Evolutionary conservation across 2,329 filamentous ascomycete genomes (phyloP).

Genomic region (Epichloe uncinata): DNA sequence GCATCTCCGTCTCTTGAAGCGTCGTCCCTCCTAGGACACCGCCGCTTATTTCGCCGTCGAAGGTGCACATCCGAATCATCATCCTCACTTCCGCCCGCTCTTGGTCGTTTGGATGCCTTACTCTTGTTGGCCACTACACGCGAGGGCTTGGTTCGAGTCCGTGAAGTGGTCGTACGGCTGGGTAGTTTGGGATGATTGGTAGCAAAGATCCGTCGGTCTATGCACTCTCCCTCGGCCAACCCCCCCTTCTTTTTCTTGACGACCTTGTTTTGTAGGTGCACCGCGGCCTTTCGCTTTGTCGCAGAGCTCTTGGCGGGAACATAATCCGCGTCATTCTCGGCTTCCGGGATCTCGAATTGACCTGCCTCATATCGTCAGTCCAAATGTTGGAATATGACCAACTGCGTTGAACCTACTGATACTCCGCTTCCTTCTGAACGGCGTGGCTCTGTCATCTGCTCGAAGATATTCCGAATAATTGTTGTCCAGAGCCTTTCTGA

Average conservation of each 20-base stretch:
- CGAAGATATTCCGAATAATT: neutral
- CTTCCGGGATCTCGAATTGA: neutral
- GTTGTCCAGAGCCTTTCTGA: neutral
- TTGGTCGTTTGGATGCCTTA: neutral
- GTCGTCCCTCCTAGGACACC: neutral
- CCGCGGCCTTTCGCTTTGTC: constrained; percentile 1
- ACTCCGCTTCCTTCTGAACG: neutral
- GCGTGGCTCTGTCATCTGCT: neutral
- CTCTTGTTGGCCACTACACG: neutral
- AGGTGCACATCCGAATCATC: neutral
- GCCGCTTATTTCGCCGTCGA: neutral
- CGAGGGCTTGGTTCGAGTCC: neutral
- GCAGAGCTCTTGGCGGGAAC: neutral
- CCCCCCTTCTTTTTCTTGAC: neutral
- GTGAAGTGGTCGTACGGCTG: too few species aligned
- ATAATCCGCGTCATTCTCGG: constrained; percentile 4
- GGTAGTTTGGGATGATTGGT: too few species aligned
- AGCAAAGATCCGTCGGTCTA: neutral
- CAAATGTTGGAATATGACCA: neutral
- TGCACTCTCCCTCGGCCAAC: neutral
- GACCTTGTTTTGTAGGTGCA: constrained; percentile 4
- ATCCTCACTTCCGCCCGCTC: neutral
- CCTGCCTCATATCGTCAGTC: neutral
- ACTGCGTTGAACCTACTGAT: neutral
- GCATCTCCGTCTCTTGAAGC: neutral